Base-by-base conservation (phyloP, 352 stramenopile genomes). In the Peronospora destructor region DNA sequence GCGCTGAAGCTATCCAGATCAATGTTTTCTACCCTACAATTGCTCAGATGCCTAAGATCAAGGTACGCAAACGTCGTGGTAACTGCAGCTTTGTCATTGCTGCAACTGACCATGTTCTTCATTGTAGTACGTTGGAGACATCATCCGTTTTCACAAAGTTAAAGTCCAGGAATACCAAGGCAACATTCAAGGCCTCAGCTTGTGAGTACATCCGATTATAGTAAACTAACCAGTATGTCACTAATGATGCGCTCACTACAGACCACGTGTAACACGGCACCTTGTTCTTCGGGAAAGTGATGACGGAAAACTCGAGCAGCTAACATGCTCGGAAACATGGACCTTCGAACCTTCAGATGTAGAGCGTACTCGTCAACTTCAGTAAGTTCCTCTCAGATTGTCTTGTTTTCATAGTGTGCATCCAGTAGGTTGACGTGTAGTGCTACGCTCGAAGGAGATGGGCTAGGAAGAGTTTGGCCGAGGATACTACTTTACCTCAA, bases 91-190 rank as follows among this genome's bases (percentile, higher is more conserved):
- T 35, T 36, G 30, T 26, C 4, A 9, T 42, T n/a, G 37, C 11
- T 23, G 3, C 16, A 12, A 30, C 16, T 55, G 7, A 45, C 32
- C 13, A 5, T 54, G 42, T 49, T 14, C 4, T 29, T 16, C 34
- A 4, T 30, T n/a, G 28, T 42, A 91, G 79, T 73, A 70, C 32
- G 71, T 85, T 17, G 80, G 80, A 32, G 80, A 91, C 41, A 65
- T 91, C 33, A 76, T 91, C 49, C 80, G 80, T 5, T 86, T 91
- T 56, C 80, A 91, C 61, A 78, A 81, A 37, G 56, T 87, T 0
- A 59, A 67, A n/a, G 76, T 91, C 33, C 83, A 88, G 34, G 61
- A 68, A 7, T 87, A 78, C 37, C 59, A 75, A 26, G 64, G 77
- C 28, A 69, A 52, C 23, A 59, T 79, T 4, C 79, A 91, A 59